These are phyloP conservation scores for Debaryomyces psychrophilus DNA, from an alignment of 1,139 yeast species.

Conservation along the genomic window DNA sequence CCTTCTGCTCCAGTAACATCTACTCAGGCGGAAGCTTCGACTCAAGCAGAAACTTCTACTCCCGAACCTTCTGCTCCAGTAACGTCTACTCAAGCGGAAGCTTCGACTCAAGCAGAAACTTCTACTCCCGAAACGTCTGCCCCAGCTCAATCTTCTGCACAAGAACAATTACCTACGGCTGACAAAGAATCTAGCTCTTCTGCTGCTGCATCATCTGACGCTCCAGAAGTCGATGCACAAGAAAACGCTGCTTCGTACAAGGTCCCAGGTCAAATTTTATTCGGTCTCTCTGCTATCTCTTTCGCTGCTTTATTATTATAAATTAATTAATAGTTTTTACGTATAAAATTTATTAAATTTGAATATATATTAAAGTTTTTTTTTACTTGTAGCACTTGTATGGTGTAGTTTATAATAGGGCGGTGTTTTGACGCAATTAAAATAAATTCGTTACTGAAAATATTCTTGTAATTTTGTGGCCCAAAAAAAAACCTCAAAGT, in stretches of 20 bases:
- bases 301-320: not conserved
- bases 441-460: too few relatives aligned
- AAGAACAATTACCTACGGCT: not conserved
- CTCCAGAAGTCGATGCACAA: not conserved
- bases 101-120: not conserved
- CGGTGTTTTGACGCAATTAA: too few relatives aligned
- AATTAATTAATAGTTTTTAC: not conserved
- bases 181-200: not conserved
- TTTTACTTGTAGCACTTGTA: not conserved
- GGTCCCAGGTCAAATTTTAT: not conserved
- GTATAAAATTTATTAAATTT: not conserved
- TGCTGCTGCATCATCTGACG: not conserved
- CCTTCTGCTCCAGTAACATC: not conserved
- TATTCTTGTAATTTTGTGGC: too few relatives aligned
- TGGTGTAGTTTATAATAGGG: too few relatives aligned
- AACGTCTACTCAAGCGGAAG: too few relatives aligned
- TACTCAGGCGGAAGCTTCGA: not conserved
- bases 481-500: too few relatives aligned
- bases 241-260: not conserved
- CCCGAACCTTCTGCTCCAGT: conserved; percentile 5
- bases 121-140: not conserved
- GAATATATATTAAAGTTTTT: not conserved
- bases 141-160: not conserved
- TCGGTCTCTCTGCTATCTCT: not conserved
- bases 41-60: not conserved